phyloP scores from a whole-genome alignment of 1,284 basidiomycete species.

The Lentinula novae-zelandiae region DNA sequence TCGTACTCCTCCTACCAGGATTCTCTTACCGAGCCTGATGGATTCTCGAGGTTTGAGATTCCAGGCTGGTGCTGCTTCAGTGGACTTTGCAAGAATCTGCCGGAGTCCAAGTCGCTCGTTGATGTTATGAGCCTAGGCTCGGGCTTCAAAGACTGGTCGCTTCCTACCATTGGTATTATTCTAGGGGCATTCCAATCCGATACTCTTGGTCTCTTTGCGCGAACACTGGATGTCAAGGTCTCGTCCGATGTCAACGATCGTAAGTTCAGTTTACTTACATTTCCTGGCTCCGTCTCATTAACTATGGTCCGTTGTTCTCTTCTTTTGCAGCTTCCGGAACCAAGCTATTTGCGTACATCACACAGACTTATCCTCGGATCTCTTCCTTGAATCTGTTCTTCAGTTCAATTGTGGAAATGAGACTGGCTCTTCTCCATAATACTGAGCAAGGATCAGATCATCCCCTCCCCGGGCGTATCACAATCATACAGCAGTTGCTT shows the following conservation, averaged over 20 bases:
- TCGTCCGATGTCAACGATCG: neutral
- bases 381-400: neutral
- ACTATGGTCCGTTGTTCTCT: neutral
- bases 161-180: neutral
- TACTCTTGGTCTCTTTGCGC: neutral
- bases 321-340: neutral
- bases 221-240: neutral
- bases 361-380: neutral
- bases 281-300: neutral
- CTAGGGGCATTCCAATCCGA: neutral
- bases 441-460: neutral
- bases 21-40: neutral
- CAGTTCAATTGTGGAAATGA: neutral
- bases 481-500: neutral
- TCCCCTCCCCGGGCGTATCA: neutral
- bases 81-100: neutral
- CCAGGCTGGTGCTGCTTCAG: conserved; percentile 1
- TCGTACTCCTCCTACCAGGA: neutral
- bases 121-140: neutral
- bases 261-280: neutral
- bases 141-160: neutral
- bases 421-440: neutral
- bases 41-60: neutral
- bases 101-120: neutral
- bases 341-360: neutral